Conservation (phyloP, 2,329 filamentous ascomycete genomes). For the Ascochyta viciae-villosae region DNA sequence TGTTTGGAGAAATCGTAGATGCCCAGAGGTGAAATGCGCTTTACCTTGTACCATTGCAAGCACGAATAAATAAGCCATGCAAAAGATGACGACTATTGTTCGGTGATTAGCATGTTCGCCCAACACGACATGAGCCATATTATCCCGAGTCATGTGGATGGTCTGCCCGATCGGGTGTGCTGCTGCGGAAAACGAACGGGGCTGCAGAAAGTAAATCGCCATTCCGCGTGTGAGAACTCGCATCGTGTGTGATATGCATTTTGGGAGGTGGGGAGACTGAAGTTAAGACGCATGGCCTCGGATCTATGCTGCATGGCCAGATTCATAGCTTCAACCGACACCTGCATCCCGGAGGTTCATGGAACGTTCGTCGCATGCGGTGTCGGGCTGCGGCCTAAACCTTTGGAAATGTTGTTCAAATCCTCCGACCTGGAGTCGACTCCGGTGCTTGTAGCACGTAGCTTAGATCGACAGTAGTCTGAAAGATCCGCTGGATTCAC, state of each 20-base stretch:
- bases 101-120: conserved; percentile 18
- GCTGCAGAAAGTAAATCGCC: background rate
- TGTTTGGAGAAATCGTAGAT: background rate
- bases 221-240: background rate
- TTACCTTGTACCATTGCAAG: conserved; percentile 30
- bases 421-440: background rate
- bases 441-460: background rate
- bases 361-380: background rate
- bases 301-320: background rate
- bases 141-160: background rate
- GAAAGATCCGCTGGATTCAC: background rate
- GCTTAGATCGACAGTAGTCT: background rate
- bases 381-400: background rate
- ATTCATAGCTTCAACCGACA: background rate
- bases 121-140: background rate
- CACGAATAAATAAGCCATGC: conserved; percentile 21
- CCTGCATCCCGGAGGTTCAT: background rate
- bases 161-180: background rate
- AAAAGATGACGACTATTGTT: conserved; percentile 20
- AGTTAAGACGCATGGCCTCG: background rate
- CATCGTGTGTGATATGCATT: background rate
- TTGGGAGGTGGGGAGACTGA: background rate
- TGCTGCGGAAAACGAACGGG: background rate
- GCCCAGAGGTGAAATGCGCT: background rate
- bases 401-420: background rate